Evolutionary conservation across 202 grass and related monocot species (phyloP), one percentile per base, ranked within the genome.

Genomic region (Tripidium arundinaceum): DNA sequence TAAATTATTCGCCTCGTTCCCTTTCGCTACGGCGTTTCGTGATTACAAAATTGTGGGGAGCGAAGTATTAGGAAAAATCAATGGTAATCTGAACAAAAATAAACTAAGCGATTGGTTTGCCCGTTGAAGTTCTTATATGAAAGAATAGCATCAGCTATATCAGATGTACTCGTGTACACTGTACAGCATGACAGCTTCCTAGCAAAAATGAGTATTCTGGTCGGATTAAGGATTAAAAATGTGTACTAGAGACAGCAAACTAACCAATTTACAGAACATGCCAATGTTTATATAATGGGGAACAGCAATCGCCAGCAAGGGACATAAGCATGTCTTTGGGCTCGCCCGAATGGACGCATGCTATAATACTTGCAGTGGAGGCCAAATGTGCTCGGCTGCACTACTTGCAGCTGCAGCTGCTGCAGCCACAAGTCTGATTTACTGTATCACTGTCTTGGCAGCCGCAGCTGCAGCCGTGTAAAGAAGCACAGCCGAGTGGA

Each of bases 281-380:
- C 31, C 57, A 81, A 57, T 66, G 21, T 72, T 28, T 37, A 41
- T 41, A 66, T 61, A 47, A 77, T 71, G 47, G 27, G 45, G 61
- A 62, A 19, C 38, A 49, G 54, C 43, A 70, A 22, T n/a, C 33
- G 26, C 15, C 7, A 55, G 28, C 59, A 83, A 28, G 37, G 16
- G 33, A 26, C 64, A 42, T 58, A 21, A 43, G 72, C 27, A 31
- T 12, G 58, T 66, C 10, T 41, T 4, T 69, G 21, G 22, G 70
- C 76, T 84, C 14, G 34, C 19, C 49, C 31, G 18, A 78, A 82
- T 68, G 77, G 49, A 46, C 52, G 66, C 72, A 78, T 78, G 55
- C 52, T 70, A 84, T 70, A 70, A 18, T 71, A 84, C 65, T 58
- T 76, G 74, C 41, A 86, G 43, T n/a, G 50, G 52, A 72, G 50